These are phyloP conservation scores for Uronychia setigera DNA, from an alignment of 73 alveolate genomes.

Conservation along the genomic window DNA sequence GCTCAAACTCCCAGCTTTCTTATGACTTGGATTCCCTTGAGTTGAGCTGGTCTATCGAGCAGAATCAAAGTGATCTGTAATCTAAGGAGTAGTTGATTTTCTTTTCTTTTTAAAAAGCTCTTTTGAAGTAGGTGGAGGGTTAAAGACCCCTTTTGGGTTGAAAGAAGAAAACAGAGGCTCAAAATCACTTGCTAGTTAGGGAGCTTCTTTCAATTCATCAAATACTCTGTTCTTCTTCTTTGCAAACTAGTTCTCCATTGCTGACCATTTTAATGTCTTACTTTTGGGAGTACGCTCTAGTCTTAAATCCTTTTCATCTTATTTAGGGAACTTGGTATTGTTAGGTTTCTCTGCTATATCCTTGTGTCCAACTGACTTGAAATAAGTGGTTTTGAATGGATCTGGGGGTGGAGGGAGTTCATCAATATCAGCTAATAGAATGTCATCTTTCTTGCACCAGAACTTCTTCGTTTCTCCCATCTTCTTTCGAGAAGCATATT, in stretches of 20 bases:
- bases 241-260: slow-evolving; percentile 38
- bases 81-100: background rate
- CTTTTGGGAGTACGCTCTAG: background rate
- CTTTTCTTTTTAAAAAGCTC: slow-evolving; percentile 9
- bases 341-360: background rate
- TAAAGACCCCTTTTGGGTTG: slow-evolving; percentile 52
- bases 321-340: background rate
- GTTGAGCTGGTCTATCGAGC: background rate
- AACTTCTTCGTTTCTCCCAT: slow-evolving; percentile 21
- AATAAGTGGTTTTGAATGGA: slow-evolving; percentile 31
- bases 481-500: slow-evolving; percentile 3
- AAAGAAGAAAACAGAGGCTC: slow-evolving; percentile 61
- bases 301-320: background rate
- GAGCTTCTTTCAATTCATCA: slow-evolving; percentile 26
- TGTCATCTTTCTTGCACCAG: slow-evolving; percentile 68
- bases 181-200: slow-evolving; percentile 34
- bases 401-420: slow-evolving; percentile 41
- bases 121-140: slow-evolving; percentile 51
- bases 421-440: slow-evolving; percentile 37
- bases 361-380: background rate
- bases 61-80: background rate
- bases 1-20: no score
- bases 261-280: slow-evolving; percentile 39
- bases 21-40: no score
- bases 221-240: slow-evolving; percentile 52